Evolutionary conservation across 2,329 filamentous ascomycete genomes (phyloP).

Genomic region (Verticillium longisporum): DNA sequence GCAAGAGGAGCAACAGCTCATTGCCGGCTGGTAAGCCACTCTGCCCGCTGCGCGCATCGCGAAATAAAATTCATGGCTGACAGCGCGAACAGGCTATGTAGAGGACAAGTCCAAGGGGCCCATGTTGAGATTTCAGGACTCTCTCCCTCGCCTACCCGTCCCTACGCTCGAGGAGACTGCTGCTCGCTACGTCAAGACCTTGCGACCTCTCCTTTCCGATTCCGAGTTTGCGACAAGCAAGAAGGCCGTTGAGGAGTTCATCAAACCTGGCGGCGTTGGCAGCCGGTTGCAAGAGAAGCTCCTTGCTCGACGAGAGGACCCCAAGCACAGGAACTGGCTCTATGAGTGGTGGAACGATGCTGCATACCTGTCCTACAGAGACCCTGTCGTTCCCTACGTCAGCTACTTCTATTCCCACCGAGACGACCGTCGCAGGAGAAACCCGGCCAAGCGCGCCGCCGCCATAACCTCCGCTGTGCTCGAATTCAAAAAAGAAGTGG

Average conservation of each 20-base stretch:
- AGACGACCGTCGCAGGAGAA: conserved; percentile 80
- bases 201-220: conserved; percentile 65
- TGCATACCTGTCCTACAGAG: conserved; percentile 87
- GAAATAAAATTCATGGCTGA: neutral
- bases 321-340: conserved; percentile 86
- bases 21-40: conserved; percentile 39
- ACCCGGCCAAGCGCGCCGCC: conserved; percentile 88
- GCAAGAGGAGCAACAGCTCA: conserved; percentile 51
- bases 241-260: conserved; percentile 80
- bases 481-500: conserved; percentile 92
- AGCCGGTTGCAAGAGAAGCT: conserved; percentile 83
- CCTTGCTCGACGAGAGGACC: conserved; percentile 69
- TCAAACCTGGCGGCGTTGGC: conserved; percentile 79
- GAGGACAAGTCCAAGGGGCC: conserved; percentile 73
- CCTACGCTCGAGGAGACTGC: conserved; percentile 79
- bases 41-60: neutral
- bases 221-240: conserved; percentile 66
- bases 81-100: conserved; percentile 56
- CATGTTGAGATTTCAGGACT: conserved; percentile 81
- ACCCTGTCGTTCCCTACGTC: conserved; percentile 95
- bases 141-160: conserved; percentile 72
- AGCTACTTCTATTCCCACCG: conserved; percentile 99
- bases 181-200: conserved; percentile 70
- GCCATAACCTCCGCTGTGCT: conserved; percentile 80
- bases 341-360: conserved; percentile 97